A percentile compares a stretch with the other conserved stretches of the same genome.
phyloP scores from a whole-genome alignment of 179 eudicot species.

The Sideroxylon spinosum region DNA sequence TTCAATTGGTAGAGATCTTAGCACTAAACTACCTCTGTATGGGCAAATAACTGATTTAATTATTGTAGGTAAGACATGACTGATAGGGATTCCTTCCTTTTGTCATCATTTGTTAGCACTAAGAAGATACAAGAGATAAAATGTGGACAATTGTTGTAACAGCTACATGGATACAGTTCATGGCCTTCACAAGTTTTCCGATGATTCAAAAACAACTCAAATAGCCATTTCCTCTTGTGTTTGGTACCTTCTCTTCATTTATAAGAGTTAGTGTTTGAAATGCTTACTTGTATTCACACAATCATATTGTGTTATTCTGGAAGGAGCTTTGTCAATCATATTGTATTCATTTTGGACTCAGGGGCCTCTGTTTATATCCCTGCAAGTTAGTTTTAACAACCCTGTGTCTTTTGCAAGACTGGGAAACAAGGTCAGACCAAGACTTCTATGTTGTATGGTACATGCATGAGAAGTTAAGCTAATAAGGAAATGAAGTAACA shows the following conservation, averaged over 20 bases:
- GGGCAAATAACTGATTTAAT: neutral
- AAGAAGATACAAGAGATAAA: neutral
- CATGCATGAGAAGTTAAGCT: neutral
- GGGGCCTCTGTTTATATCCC: neutral
- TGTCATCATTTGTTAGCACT: neutral
- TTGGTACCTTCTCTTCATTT: neutral
- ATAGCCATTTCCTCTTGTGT: no score
- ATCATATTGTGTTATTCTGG: neutral
- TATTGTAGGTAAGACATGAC: no score
- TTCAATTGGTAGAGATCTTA: no score
- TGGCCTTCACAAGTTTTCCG: neutral
- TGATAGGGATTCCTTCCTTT: no score
- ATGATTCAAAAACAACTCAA: neutral
- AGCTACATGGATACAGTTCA: neutral
- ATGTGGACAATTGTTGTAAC: neutral
- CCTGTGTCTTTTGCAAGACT: neutral
- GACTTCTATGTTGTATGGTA: no score
- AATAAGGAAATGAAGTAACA: no score
- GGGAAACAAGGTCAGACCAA: neutral
- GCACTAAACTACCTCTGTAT: no score
- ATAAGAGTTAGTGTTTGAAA: neutral
- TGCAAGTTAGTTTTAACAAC: neutral
- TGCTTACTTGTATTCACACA: no score
- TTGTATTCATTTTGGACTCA: neutral
- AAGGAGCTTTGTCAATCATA: neutral